These are phyloP conservation scores for Tuctoria greenei DNA, from an alignment of 176 grass and related monocot genomes.

Conservation along the genomic window DNA sequence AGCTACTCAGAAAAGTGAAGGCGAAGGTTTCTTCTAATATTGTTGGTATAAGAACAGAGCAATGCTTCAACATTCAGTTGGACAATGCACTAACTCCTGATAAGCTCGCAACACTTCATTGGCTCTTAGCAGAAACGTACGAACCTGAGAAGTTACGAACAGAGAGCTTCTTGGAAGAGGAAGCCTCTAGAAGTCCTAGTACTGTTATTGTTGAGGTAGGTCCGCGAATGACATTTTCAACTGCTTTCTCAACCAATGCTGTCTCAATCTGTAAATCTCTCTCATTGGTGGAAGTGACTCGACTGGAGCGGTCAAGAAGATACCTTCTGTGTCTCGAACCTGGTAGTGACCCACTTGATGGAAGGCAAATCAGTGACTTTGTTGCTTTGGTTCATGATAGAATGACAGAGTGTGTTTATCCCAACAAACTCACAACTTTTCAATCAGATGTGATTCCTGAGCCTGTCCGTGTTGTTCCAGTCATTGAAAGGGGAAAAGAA, in stretches of 20 bases:
- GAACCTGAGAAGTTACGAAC: constrained; percentile 67
- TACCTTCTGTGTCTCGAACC: constrained; percentile 61
- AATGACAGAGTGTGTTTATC: constrained; percentile 91
- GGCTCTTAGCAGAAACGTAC: constrained; percentile 85
- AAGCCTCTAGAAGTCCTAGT: constrained; percentile 30
- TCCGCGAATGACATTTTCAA: constrained; percentile 85
- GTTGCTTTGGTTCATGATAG: constrained; percentile 75
- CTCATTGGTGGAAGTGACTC: constrained; percentile 65
- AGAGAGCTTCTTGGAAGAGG: constrained; percentile 66
- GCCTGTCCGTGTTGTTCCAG: constrained; percentile 57
- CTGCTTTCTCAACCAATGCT: constrained; percentile 80
- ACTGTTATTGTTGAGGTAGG: constrained; percentile 68
- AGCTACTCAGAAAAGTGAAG: constrained; percentile 70
- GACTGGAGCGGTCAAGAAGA: constrained; percentile 79
- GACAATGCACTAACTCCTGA: constrained; percentile 35
- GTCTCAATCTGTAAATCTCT: constrained; percentile 82
- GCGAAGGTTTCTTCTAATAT: constrained; percentile 71
- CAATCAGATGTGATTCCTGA: constrained; percentile 57
- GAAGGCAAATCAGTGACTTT: constrained; percentile 63
- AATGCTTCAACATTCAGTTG: constrained; percentile 85
- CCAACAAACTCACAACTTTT: constrained; percentile 65
- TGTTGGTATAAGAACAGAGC: constrained; percentile 61
- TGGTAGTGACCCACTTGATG: constrained; percentile 53
- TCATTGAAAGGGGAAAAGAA: constrained; percentile 69
- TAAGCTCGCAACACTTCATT: constrained; percentile 66